A percentile compares a stretch with the other conserved stretches of the same genome.
Evolutionary conservation across 208 protist genomes (phyloP).

Genomic region (Leishmania gerbilli): DNA sequence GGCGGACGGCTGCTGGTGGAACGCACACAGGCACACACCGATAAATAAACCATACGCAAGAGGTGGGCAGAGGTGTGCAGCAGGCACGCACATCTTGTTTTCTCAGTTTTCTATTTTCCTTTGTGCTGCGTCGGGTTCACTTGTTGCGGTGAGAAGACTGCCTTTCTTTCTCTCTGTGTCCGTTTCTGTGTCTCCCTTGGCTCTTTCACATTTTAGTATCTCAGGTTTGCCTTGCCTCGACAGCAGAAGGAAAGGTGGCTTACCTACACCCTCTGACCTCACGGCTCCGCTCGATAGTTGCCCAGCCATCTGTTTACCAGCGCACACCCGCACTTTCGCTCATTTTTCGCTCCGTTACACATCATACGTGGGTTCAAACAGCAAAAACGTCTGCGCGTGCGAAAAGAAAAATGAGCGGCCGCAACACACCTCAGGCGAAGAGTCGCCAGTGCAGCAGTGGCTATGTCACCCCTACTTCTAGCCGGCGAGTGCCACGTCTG

Average conservation of each 20-base stretch:
- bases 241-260: neutral
- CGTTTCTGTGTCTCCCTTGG: neutral
- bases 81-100: neutral
- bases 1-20: neutral
- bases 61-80: neutral
- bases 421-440: neutral
- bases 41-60: neutral
- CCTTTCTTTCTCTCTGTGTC: neutral
- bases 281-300: neutral
- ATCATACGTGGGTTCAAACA: neutral
- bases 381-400: neutral
- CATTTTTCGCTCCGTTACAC: neutral
- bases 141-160: neutral
- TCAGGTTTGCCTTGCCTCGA: neutral
- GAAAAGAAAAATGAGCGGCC: slow-evolving; percentile 3
- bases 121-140: neutral
- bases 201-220: neutral
- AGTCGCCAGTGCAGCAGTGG: neutral
- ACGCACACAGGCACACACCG: neutral
- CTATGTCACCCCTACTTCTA: neutral
- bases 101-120: neutral
- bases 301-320: neutral
- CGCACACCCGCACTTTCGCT: neutral
- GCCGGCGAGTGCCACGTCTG: neutral
- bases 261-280: neutral